A percentile compares a stretch with the other conserved stretches of the same genome.
Conservation (phyloP, 257 asterid genomes). For the Primulina tabacum region DNA sequence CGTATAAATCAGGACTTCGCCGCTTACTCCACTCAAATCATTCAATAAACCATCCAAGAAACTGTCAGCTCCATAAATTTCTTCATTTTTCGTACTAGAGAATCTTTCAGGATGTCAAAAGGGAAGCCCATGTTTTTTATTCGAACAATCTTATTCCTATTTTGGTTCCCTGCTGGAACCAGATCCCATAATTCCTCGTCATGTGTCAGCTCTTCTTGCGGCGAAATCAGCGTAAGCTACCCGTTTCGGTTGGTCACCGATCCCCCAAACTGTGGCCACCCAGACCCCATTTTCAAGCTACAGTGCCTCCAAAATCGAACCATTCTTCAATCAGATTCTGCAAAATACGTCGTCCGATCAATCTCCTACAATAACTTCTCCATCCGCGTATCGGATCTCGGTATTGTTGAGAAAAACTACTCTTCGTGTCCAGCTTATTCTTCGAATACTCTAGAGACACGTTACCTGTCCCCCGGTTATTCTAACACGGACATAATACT, state of each 20-base stretch:
- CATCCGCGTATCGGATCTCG: conserved; percentile 49
- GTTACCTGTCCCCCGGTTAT: conserved; percentile 16
- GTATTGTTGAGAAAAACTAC: conserved; percentile 26
- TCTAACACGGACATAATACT: conserved; percentile 15
- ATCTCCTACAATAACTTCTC: conserved; percentile 47
- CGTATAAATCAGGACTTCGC: no score
- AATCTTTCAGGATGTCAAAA: conserved; percentile 22
- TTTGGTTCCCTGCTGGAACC: conserved; percentile 20
- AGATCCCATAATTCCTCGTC: conserved; percentile 32
- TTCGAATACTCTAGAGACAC: conserved; percentile 11
- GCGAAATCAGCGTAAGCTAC: conserved; percentile 40
- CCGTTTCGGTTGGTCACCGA: conserved; percentile 39
- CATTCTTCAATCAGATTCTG: conserved; percentile 20
- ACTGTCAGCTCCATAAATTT: no score
- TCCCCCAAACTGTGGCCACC: conserved; percentile 31
- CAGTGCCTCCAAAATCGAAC: conserved; percentile 48
- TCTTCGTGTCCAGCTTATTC: conserved; percentile 37
- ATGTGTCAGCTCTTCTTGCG: conserved; percentile 55
- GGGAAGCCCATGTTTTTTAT: background rate
- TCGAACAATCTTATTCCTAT: conserved; percentile 24
- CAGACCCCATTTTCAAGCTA: conserved; percentile 33
- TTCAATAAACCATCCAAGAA: no score
- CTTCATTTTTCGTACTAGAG: no score
- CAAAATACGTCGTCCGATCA: conserved; percentile 37
- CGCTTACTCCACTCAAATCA: no score